phyloP scores from a whole-genome alignment of 192 early-diverging fungal species.

The Dissophora globulifera region DNA sequence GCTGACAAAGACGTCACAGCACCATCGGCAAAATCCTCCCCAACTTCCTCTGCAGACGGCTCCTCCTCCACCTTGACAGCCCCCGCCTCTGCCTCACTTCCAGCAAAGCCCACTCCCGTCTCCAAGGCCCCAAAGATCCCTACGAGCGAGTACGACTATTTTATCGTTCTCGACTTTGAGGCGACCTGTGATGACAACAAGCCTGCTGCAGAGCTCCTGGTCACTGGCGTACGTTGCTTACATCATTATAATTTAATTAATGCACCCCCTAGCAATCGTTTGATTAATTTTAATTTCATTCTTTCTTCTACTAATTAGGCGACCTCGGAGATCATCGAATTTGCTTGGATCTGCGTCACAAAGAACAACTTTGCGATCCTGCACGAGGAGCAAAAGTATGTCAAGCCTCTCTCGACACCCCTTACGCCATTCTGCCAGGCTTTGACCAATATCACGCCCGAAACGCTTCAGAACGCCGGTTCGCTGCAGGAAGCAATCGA shows the following conservation, averaged over 20 bases:
- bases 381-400: slow-evolving; percentile 59
- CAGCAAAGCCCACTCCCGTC: slow-evolving; percentile 26
- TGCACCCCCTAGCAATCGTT: too few species aligned
- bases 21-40: background rate
- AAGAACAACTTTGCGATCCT: slow-evolving; percentile 54
- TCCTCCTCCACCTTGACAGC: slow-evolving; percentile 7
- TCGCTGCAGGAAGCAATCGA: slow-evolving; percentile 65
- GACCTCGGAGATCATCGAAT: slow-evolving; percentile 69
- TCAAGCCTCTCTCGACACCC: slow-evolving; percentile 61
- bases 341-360: slow-evolving; percentile 62
- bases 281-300: too few species aligned
- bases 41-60: slow-evolving; percentile 2
- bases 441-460: slow-evolving; percentile 69
- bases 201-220: slow-evolving; percentile 65
- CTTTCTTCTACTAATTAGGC: too few species aligned
- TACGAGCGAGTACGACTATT: slow-evolving; percentile 59
- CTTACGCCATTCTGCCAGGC: slow-evolving; percentile 68
- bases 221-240: slow-evolving; percentile 62
- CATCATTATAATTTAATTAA: too few species aligned
- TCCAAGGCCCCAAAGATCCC: slow-evolving; percentile 42
- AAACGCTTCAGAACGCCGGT: slow-evolving; percentile 61
- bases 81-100: slow-evolving; percentile 13
- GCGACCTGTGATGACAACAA: slow-evolving; percentile 80
- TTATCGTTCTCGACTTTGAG: slow-evolving; percentile 74
- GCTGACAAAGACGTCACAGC: background rate